Base-by-base conservation (phyloP, 2,329 filamentous ascomycete genomes). In the Alternaria longipes region DNA sequence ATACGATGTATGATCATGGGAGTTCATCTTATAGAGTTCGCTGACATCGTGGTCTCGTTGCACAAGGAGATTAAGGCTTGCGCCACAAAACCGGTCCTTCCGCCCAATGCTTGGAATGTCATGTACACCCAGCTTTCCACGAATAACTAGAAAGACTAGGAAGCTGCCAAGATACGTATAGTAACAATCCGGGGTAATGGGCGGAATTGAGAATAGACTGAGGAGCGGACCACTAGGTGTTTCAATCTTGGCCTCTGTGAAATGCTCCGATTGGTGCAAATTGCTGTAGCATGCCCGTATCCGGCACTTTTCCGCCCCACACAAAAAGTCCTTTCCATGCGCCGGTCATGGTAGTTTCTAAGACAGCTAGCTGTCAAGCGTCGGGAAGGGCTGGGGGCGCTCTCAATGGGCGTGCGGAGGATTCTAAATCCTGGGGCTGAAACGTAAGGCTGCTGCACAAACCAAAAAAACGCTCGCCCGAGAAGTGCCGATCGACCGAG, bases 181-280 rank as follows among this genome's bases (percentile, higher is more conserved):
- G 54, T 59, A 46, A 34, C 28, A 26, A 14, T 41, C 28, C 9
- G 36, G 30, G 41, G 36, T 56, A 26, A 16, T n/a, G 32, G 8
- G 28, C 46, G 45, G 3, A 50, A 52, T 20, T 16, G 38, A 50
- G 50, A 26, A 54, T 41, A 22, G n/a, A 41, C 22, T 28, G 26
- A 3, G 12, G 22, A 40, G 45, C 34, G 41, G 32, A 42, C 44
- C 22, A 41, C 44, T 36, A 20, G 12, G 26, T 14, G 59, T 54
- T 56, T 52, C 44, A 61, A 24, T 22, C 26, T 40, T 14, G 26
- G 12, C 30, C 1, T 40, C 16, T 40, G 26, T 55, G 16, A 9
- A 46, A 30, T 16, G 38, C 47, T 57, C 59, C 60, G 38, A 65
- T 65, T 65, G 63, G 63, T 63, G 63, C 63, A 56, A 62, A 54